Conservation (phyloP, 2,329 filamentous ascomycete species). For the Exserohilum turcica region DNA sequence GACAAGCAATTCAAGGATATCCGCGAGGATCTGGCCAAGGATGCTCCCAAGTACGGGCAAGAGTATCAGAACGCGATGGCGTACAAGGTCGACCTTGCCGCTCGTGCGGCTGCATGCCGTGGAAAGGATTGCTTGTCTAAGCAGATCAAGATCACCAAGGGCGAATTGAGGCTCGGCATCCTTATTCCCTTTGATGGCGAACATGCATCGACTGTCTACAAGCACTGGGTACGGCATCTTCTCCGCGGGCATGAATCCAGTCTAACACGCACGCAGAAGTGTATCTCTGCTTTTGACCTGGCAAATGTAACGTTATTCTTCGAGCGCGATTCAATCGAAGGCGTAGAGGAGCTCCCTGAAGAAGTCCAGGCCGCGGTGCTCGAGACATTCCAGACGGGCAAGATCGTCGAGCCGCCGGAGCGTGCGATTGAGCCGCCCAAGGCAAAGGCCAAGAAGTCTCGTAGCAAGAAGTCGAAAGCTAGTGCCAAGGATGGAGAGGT, state of each 20-base stretch:
- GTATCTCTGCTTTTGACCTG: conserved; percentile 75
- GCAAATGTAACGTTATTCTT: conserved; percentile 63
- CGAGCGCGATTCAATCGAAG: conserved; percentile 68
- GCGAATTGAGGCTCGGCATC: conserved; percentile 74
- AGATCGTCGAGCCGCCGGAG: conserved; percentile 65
- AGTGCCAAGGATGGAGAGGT: conserved; percentile 2
- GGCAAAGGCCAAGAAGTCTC: conserved; percentile 35
- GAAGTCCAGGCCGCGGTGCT: conserved; percentile 73
- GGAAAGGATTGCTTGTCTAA: conserved; percentile 72
- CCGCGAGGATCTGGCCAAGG: conserved; percentile 60
- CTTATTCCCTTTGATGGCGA: conserved; percentile 33
- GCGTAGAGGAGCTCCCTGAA: conserved; percentile 71
- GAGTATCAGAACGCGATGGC: conserved; percentile 18
- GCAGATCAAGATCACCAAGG: conserved; percentile 75
- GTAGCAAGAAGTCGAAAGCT: conserved; percentile 16
- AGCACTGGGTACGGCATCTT: conserved; percentile 67
- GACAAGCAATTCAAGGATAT: conserved; percentile 77
- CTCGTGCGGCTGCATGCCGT: conserved; percentile 66
- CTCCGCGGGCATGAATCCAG: no score
- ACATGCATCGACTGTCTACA: conserved; percentile 71
- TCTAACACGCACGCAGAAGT: conserved; percentile 56
- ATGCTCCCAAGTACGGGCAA: conserved; percentile 1
- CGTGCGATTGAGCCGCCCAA: conserved; percentile 17
- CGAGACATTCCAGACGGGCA: conserved; percentile 71
- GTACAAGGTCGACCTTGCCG: conserved; percentile 26